Base-by-base conservation (phyloP, 2,329 filamentous ascomycete genomes). In the Nothophoma quercina region DNA sequence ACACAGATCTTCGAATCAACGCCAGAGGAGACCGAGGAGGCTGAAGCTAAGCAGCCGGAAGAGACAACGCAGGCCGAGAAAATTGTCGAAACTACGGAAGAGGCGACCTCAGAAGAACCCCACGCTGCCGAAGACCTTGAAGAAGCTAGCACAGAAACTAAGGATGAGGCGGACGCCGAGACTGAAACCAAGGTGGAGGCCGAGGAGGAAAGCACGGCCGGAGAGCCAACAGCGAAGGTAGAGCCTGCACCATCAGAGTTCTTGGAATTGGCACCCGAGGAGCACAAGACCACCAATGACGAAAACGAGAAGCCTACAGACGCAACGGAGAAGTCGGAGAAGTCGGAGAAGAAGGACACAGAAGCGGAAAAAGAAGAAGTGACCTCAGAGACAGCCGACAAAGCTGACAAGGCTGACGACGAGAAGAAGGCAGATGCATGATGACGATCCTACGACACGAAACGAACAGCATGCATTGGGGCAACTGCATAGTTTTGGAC, bases 1-100 rank as follows among this genome's bases (percentile, higher is more conserved):
- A 60, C 61, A 4, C 58, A 63, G 19, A 53, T 62, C 4, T 65
- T 59, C 13, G 64, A 67, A 19, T 33, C 58, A 6, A 30, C 53
- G 21, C 45, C 57, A n/a, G 54, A 58, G 32, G 50, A 52, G 36
- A 5, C 36, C 5, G 30, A 32, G 29, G 29, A 32, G n/a, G 38
- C 7, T 2, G 46, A 47, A 32, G 10, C 34, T 16, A 40, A 38
- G 32, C 29, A 52, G 34, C 5, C 41, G 2, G 40, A 43, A 15
- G 47, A 55, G 26, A 32, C 47, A 30, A 33, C 35, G 18, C 41
- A 49, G 6, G 52, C 25, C 1, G 43, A 28, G 12, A 22, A 2
- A 8, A 28, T 25, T 7, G 6, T 43, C 18, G 43, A 49, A 26
- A 25, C 50, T 12, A 40, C 41, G 16, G 41, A 41, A 7, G 45